A percentile compares a stretch with the other conserved stretches of the same genome.
Conservation (phyloP, 2,329 filamentous ascomycete genomes). For the Botrytis squamosa region DNA sequence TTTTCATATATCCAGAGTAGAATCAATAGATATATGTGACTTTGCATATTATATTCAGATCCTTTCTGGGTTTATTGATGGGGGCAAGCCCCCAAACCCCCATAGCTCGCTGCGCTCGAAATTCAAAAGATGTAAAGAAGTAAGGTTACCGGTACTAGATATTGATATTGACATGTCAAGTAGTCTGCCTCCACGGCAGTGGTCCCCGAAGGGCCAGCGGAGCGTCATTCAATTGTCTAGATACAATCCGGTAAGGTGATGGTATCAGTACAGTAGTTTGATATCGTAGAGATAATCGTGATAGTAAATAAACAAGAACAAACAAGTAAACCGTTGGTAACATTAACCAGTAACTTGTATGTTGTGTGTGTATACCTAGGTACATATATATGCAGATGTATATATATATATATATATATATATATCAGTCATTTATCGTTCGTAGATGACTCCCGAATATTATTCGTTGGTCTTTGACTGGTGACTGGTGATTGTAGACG, state of each 20-base stretch:
- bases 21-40: not conserved
- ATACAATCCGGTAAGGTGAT: not conserved
- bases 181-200: constrained; percentile 14
- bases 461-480: not conserved
- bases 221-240: not conserved
- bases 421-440: not conserved
- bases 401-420: no score
- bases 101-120: constrained; percentile 13
- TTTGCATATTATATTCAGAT: not conserved
- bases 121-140: not conserved
- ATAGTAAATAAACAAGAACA: not conserved
- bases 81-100: constrained; percentile 13
- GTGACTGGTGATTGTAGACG: not conserved
- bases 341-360: not conserved
- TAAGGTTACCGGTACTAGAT: not conserved
- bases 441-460: not conserved
- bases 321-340: not conserved
- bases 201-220: constrained; percentile 4
- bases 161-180: not conserved
- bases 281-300: not conserved
- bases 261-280: not conserved
- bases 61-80: not conserved
- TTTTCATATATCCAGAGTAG: not conserved
- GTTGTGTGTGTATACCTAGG: not conserved
- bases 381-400: not conserved